Percentiles rank a stretch among this genome's conserved stretches.
These are phyloP conservation scores for Botrytis porri DNA, from an alignment of 2,329 filamentous ascomycete genomes.

Conservation along the genomic window DNA sequence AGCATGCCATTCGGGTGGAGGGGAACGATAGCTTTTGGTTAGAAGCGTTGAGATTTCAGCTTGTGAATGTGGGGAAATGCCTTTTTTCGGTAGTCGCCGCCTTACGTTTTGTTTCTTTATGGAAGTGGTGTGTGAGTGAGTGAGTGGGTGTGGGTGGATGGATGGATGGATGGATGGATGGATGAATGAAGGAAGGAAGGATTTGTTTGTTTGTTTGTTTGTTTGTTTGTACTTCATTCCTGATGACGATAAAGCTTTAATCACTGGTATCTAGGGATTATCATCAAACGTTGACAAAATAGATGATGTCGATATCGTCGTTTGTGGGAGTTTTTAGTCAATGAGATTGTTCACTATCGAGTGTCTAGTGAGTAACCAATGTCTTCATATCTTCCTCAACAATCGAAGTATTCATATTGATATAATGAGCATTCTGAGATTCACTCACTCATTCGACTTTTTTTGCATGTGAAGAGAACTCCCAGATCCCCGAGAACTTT, in stretches of 20 bases:
- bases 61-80: constrained; percentile 21
- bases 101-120: not conserved
- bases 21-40: constrained; percentile 16
- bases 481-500: too few relatives aligned
- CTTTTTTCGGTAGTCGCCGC: constrained; percentile 13
- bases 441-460: not conserved
- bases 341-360: not conserved
- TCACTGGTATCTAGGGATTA: too few relatives aligned
- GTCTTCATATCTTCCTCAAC: not conserved
- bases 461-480: constrained; percentile 6
- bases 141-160: too few relatives aligned
- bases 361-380: not conserved
- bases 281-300: not conserved
- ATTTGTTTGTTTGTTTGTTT: not conserved
- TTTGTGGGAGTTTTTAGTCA: not conserved
- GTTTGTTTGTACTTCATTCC: not conserved
- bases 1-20: constrained; percentile 19
- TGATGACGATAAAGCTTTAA: not conserved
- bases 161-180: too few relatives aligned
- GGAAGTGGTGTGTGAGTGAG: too few relatives aligned
- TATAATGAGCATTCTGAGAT: not conserved
- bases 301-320: constrained; percentile 9
- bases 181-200: too few relatives aligned
- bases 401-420: not conserved
- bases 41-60: not conserved